Evolutionary conservation across 768 basidiomycete genomes (phyloP), one percentile per base, ranked within the genome.

Genomic region (Macrolepiota dolichaula): DNA sequence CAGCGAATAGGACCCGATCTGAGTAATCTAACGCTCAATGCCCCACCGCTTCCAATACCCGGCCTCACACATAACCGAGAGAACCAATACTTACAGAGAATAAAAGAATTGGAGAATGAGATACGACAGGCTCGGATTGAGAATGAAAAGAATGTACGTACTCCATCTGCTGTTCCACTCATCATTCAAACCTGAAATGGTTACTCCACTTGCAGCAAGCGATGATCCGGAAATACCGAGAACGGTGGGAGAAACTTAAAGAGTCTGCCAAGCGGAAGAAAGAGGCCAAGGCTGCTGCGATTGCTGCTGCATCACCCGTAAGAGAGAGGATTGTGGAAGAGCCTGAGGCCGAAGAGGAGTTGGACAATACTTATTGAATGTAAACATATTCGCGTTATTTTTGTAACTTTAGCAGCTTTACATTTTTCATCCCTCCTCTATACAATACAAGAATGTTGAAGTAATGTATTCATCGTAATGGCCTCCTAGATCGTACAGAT

Each of bases 241-340:
- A 94, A 73, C 81, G 91, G 42, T 94, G 92, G 92, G 90, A 91
- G 70, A 93, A 92, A 71, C 76, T 94, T 59, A 94, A 94, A 70
- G 93, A 94, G 68, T 89, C 89, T 27, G 89, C 91, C 7, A 92
- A 87, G 72, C 85, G 89, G 62, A 93, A 94, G 76, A 91, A 92
- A 71, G 89, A 91, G 68, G 87, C 86, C 13, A 85, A 85, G 56
- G 82, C 79, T 1, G 82, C 81, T 9, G 79, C 80, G 17, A 81
- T 79, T 22, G 76, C 74, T 17, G 70, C 79, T 66, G 73, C 75
- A 40, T 66, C 76, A 24, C 72, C 75, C 32, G 79, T 87, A 44
- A 79, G 84, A 63, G 88, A 91, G 60, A 80, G 83, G 53, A 94
- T 94, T 57, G 82, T 87, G 2, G 92, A 94, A 66, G 87, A 85